Conservation (phyloP, 805 yeast genomes). For the Sugiyamaella qingdaonensis region DNA sequence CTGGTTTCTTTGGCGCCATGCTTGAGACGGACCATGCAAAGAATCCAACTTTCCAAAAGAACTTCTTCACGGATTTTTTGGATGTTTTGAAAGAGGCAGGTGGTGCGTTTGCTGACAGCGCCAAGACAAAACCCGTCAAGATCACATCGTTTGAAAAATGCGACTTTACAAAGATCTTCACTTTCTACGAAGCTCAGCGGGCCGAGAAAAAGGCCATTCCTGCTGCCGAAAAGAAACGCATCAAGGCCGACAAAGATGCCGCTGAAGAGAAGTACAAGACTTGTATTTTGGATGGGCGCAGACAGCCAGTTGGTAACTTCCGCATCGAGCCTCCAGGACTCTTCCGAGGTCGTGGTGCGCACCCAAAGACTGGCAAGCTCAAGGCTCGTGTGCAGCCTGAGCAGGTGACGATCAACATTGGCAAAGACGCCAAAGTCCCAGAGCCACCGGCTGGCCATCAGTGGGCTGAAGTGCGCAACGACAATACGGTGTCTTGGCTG, state of each 20-base stretch:
- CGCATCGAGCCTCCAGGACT: slow-evolving; percentile 95
- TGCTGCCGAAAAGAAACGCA: slow-evolving; percentile 66
- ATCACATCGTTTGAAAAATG: slow-evolving; percentile 60
- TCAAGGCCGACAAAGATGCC: slow-evolving; percentile 68
- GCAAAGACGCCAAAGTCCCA: slow-evolving; percentile 69
- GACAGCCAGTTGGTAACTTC: slow-evolving; percentile 90
- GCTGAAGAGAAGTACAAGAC: slow-evolving; percentile 76
- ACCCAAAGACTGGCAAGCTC: slow-evolving; percentile 90
- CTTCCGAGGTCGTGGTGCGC: slow-evolving; percentile 95
- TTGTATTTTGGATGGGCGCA: slow-evolving; percentile 80
- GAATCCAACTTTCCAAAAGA: slow-evolving; percentile 79
- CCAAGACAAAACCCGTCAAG: slow-evolving; percentile 31
- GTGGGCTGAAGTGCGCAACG: slow-evolving; percentile 90
- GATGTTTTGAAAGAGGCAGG: slow-evolving; percentile 66
- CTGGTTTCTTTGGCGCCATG: slow-evolving; percentile 90
- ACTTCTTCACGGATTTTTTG: slow-evolving; percentile 77
- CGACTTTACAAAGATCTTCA: slow-evolving; percentile 73
- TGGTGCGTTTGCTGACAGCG: slow-evolving; percentile 46
- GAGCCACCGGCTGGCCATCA: slow-evolving; percentile 78
- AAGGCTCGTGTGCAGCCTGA: slow-evolving; percentile 87
- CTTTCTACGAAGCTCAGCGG: slow-evolving; percentile 62
- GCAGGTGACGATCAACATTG: slow-evolving; percentile 78
- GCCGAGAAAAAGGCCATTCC: slow-evolving; percentile 68
- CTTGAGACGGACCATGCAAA: slow-evolving; percentile 77
- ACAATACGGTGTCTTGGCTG: slow-evolving; percentile 88